phyloP scores from a whole-genome alignment of 2,329 filamentous ascomycete genomes.

The Fusarium abutilonis region DNA sequence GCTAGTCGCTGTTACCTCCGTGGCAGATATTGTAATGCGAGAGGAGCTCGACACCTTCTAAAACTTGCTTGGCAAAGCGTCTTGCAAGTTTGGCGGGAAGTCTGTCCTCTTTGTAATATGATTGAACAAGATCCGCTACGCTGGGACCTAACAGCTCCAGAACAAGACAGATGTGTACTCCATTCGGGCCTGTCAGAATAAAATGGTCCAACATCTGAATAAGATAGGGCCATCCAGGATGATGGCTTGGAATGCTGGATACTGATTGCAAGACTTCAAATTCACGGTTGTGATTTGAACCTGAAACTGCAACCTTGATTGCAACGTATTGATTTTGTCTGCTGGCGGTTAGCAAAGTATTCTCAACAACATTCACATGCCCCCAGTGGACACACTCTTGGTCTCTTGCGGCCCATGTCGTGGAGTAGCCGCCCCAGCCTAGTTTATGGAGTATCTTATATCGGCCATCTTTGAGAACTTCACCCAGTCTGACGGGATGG shows the following conservation, averaged over 20 bases:
- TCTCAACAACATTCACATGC: background rate
- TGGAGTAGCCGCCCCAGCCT: slow-evolving; percentile 56
- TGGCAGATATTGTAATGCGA: slow-evolving; percentile 24
- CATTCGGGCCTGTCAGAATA: slow-evolving; percentile 18
- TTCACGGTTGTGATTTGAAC: background rate
- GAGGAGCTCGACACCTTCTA: slow-evolving; percentile 33
- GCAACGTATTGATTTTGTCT: slow-evolving; percentile 23
- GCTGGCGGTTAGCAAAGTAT: background rate
- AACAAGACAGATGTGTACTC: slow-evolving; percentile 22
- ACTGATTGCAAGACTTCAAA: slow-evolving; percentile 5
- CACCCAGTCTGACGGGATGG: slow-evolving; percentile 54
- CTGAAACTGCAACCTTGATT: slow-evolving; percentile 22
- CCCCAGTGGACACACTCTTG: slow-evolving; percentile 12
- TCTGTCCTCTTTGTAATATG: slow-evolving; percentile 10
- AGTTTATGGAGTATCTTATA: slow-evolving; percentile 58
- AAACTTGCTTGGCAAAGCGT: slow-evolving; percentile 15
- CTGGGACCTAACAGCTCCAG: slow-evolving; percentile 19
- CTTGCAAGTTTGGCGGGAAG: slow-evolving; percentile 22
- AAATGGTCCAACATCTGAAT: slow-evolving; percentile 20
- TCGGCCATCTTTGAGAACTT: slow-evolving; percentile 50
- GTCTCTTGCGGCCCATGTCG: slow-evolving; percentile 57
- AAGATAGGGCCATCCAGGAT: slow-evolving; percentile 1
- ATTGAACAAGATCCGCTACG: slow-evolving; percentile 7
- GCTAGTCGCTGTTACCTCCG: slow-evolving; percentile 19
- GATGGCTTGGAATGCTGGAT: background rate